Evolutionary conservation across 257 asterid species (phyloP).

Genomic region (Salvia splendens): DNA sequence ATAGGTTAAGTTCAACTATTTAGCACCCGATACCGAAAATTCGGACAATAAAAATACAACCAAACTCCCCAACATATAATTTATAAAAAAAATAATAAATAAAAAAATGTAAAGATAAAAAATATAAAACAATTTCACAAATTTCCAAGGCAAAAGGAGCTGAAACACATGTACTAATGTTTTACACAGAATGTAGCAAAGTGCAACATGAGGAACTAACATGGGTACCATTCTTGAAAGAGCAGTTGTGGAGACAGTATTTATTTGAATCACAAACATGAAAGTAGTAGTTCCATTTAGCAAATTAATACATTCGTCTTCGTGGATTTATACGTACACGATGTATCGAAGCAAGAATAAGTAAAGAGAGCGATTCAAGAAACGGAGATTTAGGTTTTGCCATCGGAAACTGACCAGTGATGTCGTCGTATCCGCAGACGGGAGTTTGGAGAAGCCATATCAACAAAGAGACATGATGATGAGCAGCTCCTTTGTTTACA

Average conservation of each 20-base stretch:
- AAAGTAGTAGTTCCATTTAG: neutral
- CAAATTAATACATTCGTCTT: conserved; percentile 32
- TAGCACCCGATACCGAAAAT: no score
- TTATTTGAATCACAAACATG: conserved; percentile 23
- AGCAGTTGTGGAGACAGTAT: neutral
- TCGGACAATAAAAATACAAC: no score
- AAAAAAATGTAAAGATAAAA: no score
- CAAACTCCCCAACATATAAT: no score
- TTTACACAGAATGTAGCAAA: neutral
- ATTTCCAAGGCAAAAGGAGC: neutral
- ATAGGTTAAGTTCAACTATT: no score
- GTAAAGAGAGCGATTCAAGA: neutral
- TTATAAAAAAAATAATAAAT: no score
- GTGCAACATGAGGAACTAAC: no score
- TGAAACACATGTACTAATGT: conserved; percentile 12
- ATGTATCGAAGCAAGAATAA: conserved; percentile 4
- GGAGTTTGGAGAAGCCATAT: no score
- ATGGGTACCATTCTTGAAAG: neutral
- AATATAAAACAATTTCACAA: neutral
- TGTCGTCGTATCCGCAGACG: neutral
- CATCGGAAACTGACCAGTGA: conserved; percentile 13
- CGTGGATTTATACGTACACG: conserved; percentile 12
- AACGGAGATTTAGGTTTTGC: conserved; percentile 12
- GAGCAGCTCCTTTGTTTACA: neutral
- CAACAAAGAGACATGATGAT: neutral